phyloP scores from a whole-genome alignment of 2,329 filamentous ascomycete species.

The Neonectria neomacrospora region DNA sequence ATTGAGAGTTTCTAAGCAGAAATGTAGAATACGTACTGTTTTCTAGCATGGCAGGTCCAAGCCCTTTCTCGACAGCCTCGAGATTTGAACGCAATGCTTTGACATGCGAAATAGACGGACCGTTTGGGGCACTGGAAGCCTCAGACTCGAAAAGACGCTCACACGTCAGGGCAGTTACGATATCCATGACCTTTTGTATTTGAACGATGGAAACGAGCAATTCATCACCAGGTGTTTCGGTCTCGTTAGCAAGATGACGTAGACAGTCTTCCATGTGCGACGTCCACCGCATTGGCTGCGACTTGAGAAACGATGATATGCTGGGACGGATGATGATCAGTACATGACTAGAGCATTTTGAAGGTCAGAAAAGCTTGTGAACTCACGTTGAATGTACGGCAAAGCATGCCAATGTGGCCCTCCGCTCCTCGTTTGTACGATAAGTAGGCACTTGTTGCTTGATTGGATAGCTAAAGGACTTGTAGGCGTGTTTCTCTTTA shows the following conservation, averaged over 20 bases:
- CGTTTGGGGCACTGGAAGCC: neutral
- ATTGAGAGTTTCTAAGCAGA: neutral
- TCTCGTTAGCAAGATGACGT: slow-evolving; percentile 51
- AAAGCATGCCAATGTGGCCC: slow-evolving; percentile 45
- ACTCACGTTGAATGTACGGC: slow-evolving; percentile 44
- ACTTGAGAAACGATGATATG: slow-evolving; percentile 42
- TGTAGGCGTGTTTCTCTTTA: slow-evolving; percentile 25
- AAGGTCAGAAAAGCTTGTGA: neutral
- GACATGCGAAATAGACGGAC: slow-evolving; percentile 44
- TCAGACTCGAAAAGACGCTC: slow-evolving; percentile 26
- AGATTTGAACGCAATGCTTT: slow-evolving; percentile 31
- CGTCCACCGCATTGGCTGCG: slow-evolving; percentile 64
- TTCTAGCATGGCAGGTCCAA: slow-evolving; percentile 40
- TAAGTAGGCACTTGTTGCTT: slow-evolving; percentile 16
- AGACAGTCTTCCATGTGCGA: slow-evolving; percentile 65
- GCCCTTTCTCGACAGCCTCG: slow-evolving; percentile 3
- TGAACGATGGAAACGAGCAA: slow-evolving; percentile 56
- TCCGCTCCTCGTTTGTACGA: slow-evolving; percentile 49
- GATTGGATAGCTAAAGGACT: slow-evolving; percentile 30
- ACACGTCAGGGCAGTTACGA: slow-evolving; percentile 39
- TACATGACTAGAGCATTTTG: neutral
- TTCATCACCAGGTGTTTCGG: slow-evolving; percentile 59
- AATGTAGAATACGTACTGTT: slow-evolving; percentile 44
- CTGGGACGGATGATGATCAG: slow-evolving; percentile 13
- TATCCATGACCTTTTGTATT: slow-evolving; percentile 40